A percentile compares a stretch with the other conserved stretches of the same genome.
Conservation (phyloP, 495 filamentous ascomycete species). For the Neurospora sp. region DNA sequence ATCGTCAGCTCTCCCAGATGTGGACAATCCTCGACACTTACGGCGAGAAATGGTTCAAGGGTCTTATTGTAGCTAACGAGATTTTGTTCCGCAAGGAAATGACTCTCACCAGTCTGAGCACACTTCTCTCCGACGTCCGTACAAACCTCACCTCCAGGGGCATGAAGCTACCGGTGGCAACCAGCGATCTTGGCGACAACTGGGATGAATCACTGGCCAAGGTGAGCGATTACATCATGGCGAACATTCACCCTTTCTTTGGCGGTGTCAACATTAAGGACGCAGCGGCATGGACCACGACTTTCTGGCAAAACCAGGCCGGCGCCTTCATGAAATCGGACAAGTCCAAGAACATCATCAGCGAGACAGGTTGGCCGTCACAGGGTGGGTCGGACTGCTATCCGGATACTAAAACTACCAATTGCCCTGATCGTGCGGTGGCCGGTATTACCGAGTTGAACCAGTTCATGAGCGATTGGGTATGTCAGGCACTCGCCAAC, state of each 20-base stretch:
- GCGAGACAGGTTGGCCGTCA: conserved; percentile 89
- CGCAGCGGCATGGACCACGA: conserved; percentile 74
- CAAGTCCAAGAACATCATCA: conserved; percentile 59
- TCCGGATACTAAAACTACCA: conserved; percentile 21
- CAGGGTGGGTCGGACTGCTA: conserved; percentile 77
- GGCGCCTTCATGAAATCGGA: conserved; percentile 46
- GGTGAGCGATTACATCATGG: conserved; percentile 81
- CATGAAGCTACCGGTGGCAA: conserved; percentile 69
- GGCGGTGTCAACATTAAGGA: conserved; percentile 58
- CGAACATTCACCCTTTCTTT: conserved; percentile 97
- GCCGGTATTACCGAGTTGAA: conserved; percentile 83
- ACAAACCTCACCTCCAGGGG: conserved; percentile 55
- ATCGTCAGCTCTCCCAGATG: conserved; percentile 70
- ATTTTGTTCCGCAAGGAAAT: conserved; percentile 75
- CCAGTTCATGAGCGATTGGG: conserved; percentile 71
- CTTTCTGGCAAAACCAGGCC: conserved; percentile 68
- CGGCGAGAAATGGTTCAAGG: conserved; percentile 59
- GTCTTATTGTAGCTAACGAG: conserved; percentile 90
- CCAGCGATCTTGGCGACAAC: conserved; percentile 81
- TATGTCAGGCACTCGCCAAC: conserved; percentile 69
- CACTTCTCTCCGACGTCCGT: conserved; percentile 57
- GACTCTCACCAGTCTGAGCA: conserved; percentile 52
- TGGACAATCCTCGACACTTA: conserved; percentile 67
- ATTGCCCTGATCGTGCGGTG: conserved; percentile 54
- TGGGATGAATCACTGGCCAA: conserved; percentile 62